Base-by-base conservation (phyloP, 148 eudicot genomes). In the Cornus kousa region DNA sequence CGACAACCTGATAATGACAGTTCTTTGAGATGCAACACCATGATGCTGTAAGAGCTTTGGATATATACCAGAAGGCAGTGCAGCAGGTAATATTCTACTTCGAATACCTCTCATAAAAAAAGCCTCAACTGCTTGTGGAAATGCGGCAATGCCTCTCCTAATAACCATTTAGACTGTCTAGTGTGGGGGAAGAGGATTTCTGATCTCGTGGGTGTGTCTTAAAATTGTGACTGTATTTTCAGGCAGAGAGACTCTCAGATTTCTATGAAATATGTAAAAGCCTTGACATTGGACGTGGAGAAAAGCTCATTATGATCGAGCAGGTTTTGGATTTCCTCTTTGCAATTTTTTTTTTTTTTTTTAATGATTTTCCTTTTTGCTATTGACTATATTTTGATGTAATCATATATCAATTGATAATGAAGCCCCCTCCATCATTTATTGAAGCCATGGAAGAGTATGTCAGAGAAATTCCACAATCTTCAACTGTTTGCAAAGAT, bases 371-470 rank as follows among this genome's bases (percentile, higher is more conserved):
- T 62, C 59, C 32, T 14, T 11, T 32, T 20, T 37, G 48, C 40
- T 9, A 23, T 57, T 9, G 19, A 73, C 24, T 64, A 48, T 60
- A 76, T 48, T 73, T 75, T 80, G 72, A 78, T 77, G 68, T 33
- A 60, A 11, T 83, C 68, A 22, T 9, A 55, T 57, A 32, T 62
- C 65, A 67, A 32, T 71, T 74, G 71, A 71, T 72, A 59, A 60
- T 89, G 81, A 81, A 96, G 99, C 95, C 99, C 12, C 97, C 98
- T 77, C 92, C 91, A 70, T 96, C 99, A 83, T 96, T 96, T 88
- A 77, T 96, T 70, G 98, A 92, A 93, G 91, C 99, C 74, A 96
- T 96, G 99, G 98, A 96, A 84, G 98, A 96, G 81, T 96, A 96
- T 79, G 97, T 92, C 39, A 88, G 87, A 82, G 99, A 96, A 77